phyloP scores from a whole-genome alignment of 169 alveolate genomes.

The Theileria orientalis region DNA sequence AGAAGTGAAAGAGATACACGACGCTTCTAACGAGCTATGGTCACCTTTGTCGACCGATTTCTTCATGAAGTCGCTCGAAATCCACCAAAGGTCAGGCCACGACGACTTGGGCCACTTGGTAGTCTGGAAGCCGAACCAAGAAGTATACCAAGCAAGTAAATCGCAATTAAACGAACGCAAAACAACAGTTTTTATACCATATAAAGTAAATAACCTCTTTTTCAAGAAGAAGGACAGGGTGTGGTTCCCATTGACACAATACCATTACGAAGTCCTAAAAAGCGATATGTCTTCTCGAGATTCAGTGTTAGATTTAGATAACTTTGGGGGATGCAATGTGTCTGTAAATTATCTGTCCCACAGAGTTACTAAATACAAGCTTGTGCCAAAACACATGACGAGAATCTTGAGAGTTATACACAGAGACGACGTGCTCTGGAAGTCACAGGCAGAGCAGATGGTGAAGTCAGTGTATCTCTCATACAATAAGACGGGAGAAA shows the following conservation, averaged over 20 bases:
- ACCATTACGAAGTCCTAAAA: conserved; percentile 5
- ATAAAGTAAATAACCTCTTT: background rate
- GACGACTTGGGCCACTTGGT: conserved; percentile 9
- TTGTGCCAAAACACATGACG: background rate
- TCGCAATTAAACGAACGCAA: background rate
- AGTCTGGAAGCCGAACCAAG: background rate
- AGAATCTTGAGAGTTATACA: background rate
- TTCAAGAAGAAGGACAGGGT: background rate
- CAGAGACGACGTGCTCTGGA: background rate
- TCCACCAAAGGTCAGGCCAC: conserved; percentile 27
- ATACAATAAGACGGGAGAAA: background rate
- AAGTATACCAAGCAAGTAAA: background rate
- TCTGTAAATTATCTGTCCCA: background rate
- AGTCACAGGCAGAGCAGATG: too few relatives aligned
- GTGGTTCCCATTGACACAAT: conserved; percentile 4
- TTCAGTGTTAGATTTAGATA: background rate
- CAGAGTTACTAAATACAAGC: background rate
- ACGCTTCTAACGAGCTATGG: background rate
- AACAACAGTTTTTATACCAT: background rate
- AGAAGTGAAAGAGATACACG: background rate
- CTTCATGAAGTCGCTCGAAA: conserved; percentile 12
- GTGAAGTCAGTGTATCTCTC: too few relatives aligned
- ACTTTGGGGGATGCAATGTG: background rate
- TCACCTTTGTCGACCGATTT: conserved; percentile 19
- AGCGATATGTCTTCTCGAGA: background rate